Evolutionary conservation across 23 red algal species (phyloP).

Genomic region (Agarophyton chilense): DNA sequence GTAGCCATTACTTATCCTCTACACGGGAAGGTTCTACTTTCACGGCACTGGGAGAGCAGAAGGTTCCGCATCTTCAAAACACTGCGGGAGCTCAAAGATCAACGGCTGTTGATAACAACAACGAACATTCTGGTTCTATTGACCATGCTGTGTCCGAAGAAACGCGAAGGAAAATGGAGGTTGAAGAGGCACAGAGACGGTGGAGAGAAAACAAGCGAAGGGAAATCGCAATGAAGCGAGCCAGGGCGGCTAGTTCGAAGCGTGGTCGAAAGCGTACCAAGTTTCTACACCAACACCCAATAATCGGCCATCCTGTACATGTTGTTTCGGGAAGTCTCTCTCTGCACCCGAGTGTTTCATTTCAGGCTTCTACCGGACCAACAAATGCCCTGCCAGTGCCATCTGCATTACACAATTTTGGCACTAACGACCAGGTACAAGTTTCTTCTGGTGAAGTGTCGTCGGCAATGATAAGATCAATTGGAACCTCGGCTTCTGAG

Average conservation of each 20-base stretch:
- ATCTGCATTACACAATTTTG: not conserved
- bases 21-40: not conserved
- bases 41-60: not conserved
- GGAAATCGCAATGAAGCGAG: constrained; percentile 56
- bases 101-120: not conserved
- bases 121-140: not conserved
- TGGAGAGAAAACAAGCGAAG: constrained; percentile 63
- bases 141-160: not conserved
- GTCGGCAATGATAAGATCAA: not conserved
- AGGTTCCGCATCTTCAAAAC: not conserved
- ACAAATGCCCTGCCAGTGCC: not conserved
- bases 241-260: constrained; percentile 42
- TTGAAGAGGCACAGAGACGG: constrained; percentile 43
- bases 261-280: constrained; percentile 44
- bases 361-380: not conserved
- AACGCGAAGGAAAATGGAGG: constrained; percentile 11
- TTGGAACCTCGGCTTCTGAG: not conserved
- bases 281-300: not conserved
- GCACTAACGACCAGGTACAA: not conserved
- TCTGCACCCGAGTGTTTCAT: not conserved
- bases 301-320: constrained; percentile 7
- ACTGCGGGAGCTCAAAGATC: not conserved
- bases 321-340: not conserved
- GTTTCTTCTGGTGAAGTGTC: not conserved
- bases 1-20: not conserved